These are phyloP conservation scores for Blastocystis sp. DNA, from an alignment of 352 stramenopile genomes.

Conservation along the genomic window DNA sequence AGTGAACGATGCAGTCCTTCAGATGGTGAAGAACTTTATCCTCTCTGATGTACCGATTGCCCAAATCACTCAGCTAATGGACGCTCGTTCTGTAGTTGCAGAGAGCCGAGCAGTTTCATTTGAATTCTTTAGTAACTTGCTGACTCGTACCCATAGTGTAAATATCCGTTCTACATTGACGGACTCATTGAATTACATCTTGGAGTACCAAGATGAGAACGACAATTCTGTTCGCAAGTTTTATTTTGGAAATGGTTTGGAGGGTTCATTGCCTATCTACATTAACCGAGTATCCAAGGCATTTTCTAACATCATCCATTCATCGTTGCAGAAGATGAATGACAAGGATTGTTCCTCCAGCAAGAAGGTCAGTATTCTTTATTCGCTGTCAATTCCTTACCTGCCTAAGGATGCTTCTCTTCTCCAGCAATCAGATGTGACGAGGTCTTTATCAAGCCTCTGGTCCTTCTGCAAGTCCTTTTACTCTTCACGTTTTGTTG, in stretches of 20 bases:
- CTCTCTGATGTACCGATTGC: not conserved
- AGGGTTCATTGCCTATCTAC: slow-evolving; percentile 7
- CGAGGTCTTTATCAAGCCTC: not conserved
- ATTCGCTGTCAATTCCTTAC: slow-evolving; percentile 13
- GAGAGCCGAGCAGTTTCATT: slow-evolving; percentile 24
- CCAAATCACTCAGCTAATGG: not conserved
- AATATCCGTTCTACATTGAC: not conserved
- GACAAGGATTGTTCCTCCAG: not conserved
- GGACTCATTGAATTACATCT: not conserved
- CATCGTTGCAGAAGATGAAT: not conserved
- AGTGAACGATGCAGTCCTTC: not conserved
- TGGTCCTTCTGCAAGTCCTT: slow-evolving; percentile 1
- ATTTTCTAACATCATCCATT: slow-evolving; percentile 31
- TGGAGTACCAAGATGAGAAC: not conserved
- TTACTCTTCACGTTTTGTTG: not conserved
- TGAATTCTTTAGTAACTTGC: slow-evolving; percentile 7
- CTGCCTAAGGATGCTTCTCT: not conserved
- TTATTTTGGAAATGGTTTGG: slow-evolving; percentile 4
- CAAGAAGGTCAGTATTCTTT: not conserved
- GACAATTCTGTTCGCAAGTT: not conserved
- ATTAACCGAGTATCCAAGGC: not conserved
- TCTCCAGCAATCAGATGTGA: not conserved
- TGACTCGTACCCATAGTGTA: not conserved
- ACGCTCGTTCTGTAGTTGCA: not conserved
- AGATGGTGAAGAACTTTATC: slow-evolving; percentile 3